phyloP scores from a whole-genome alignment of 2,329 filamentous ascomycete genomes.

The Stagonosporopsis cucurbitacearum region DNA sequence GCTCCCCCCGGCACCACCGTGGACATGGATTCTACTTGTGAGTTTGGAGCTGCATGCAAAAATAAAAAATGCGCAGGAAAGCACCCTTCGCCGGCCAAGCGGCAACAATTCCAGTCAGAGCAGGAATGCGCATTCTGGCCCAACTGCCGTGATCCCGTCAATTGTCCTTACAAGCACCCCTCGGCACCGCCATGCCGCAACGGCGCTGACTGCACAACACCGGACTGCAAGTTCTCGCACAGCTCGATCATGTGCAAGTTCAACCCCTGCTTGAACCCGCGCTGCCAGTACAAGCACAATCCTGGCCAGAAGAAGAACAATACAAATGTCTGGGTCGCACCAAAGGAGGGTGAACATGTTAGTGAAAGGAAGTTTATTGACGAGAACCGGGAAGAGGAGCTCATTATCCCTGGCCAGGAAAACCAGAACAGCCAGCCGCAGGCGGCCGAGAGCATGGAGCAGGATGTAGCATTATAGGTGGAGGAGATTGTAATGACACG shows the following conservation, averaged over 20 bases:
- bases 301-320: conserved; percentile 81
- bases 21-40: conserved; percentile 81
- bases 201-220: conserved; percentile 81
- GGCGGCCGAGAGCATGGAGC: conserved; percentile 28
- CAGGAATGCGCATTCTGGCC: conserved; percentile 91
- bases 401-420: conserved; percentile 66
- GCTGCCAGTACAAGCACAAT: conserved; percentile 86
- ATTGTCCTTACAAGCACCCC: conserved; percentile 89
- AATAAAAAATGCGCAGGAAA: conserved; percentile 92
- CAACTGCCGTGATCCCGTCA: conserved; percentile 80
- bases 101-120: conserved; percentile 77
- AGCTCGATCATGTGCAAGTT: conserved; percentile 84
- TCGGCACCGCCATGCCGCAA: conserved; percentile 87
- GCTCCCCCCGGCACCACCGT: conserved; percentile 78
- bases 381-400: conserved; percentile 70
- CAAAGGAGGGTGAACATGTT: conserved; percentile 63
- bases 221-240: conserved; percentile 90
- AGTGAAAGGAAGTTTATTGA: conserved; percentile 90
- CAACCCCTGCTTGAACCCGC: conserved; percentile 88
- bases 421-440: conserved; percentile 18
- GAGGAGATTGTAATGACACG: not conserved
- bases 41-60: conserved; percentile 89
- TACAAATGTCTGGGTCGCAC: conserved; percentile 86
- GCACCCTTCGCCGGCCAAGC: conserved; percentile 89
- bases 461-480: conserved; percentile 27